phyloP scores from a whole-genome alignment of 306 rosid genomes.

The Mucuna pruriens region DNA sequence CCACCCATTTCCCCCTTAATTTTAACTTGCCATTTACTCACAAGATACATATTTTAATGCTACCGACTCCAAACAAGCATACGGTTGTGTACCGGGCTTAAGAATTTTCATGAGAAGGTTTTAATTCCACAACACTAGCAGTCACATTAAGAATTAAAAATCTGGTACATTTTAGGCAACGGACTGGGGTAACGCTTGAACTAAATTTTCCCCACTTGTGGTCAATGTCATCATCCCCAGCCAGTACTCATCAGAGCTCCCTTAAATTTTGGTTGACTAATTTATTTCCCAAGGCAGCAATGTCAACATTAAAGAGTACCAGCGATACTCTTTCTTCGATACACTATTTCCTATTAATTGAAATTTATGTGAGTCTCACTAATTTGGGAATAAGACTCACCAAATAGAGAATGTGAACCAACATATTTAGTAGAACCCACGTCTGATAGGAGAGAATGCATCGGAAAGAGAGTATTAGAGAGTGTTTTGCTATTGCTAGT shows the following conservation, averaged over 20 bases:
- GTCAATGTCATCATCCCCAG: not conserved
- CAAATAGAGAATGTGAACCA: not conserved
- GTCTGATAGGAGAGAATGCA: not conserved
- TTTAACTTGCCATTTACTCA: constrained; percentile 14
- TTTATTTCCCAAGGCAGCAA: constrained; percentile 11
- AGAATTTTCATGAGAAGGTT: constrained; percentile 14
- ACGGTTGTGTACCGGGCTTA: not conserved
- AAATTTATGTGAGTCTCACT: not conserved
- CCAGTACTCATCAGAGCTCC: not conserved
- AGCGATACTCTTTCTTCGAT: not conserved
- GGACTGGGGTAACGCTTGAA: not conserved
- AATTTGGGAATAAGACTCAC: not conserved
- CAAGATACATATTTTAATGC: not conserved
- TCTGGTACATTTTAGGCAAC: constrained; percentile 9
- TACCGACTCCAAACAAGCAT: constrained; percentile 25
- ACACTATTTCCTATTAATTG: not conserved
- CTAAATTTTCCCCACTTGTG: constrained; percentile 12
- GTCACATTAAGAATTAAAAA: not conserved
- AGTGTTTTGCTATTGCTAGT: not conserved
- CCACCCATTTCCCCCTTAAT: not conserved
- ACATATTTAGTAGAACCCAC: not conserved
- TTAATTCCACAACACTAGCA: not conserved
- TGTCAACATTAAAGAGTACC: not conserved
- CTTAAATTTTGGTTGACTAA: not conserved
- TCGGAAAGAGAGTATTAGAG: not conserved